Conservation (phyloP, 192 early-diverging fungal species). For the Backusella circina region DNA sequence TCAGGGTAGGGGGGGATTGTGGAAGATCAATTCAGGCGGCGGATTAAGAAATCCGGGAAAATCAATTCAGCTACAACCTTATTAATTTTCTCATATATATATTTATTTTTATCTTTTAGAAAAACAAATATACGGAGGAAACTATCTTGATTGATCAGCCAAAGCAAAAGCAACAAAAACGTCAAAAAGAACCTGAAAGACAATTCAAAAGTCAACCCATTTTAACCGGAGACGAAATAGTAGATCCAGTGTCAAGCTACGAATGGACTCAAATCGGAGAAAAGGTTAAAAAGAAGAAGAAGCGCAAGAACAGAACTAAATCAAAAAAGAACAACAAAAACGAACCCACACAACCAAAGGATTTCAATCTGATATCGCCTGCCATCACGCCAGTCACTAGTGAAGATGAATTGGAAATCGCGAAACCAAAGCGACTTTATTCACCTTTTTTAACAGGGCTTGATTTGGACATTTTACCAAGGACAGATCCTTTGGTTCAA, state of each 20-base stretch:
- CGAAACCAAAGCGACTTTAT: not conserved
- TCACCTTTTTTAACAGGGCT: constrained; percentile 16
- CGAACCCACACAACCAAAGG: not conserved
- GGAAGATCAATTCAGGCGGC: not conserved
- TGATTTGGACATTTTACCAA: constrained; percentile 16
- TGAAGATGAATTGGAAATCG: constrained; percentile 9
- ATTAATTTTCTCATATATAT: not conserved
- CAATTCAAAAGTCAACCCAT: not conserved
- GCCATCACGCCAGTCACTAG: constrained; percentile 12
- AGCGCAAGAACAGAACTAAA: not conserved
- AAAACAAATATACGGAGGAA: not conserved
- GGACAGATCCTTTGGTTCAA: not conserved
- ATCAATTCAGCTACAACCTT: not conserved
- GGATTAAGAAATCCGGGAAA: not conserved
- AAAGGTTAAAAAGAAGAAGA: not conserved
- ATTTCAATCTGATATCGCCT: not conserved
- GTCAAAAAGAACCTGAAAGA: not conserved
- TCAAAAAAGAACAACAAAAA: not conserved
- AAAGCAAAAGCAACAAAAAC: not conserved
- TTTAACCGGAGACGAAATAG: not conserved
- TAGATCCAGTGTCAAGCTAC: not conserved
- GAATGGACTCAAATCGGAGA: not conserved
- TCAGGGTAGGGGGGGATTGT: not conserved
- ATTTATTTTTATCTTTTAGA: not conserved
- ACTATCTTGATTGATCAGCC: not conserved